A percentile compares a stretch with the other conserved stretches of the same genome.
phyloP scores from a whole-genome alignment of 2,329 filamentous ascomycete genomes.

The Colletotrichum viniferum region DNA sequence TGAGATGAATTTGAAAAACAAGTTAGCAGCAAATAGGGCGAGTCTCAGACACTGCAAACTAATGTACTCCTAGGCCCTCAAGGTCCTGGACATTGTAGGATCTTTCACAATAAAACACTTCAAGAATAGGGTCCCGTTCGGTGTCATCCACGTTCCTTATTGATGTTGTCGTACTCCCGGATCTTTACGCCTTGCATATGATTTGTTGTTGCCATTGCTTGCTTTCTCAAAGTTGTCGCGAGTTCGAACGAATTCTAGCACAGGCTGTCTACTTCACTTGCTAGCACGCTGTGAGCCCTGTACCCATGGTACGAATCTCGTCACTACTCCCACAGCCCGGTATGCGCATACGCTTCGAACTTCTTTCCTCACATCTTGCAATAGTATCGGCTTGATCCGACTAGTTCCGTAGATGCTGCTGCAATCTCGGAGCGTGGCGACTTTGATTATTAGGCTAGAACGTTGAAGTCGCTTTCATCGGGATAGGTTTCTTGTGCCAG shows the following conservation, averaged over 20 bases:
- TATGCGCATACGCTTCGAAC: neutral
- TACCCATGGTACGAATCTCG: neutral
- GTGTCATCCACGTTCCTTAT: neutral
- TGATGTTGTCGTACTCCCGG: neutral
- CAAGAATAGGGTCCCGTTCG: neutral
- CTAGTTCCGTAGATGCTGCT: neutral
- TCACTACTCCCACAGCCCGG: neutral
- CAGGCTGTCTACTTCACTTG: neutral
- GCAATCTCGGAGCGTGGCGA: neutral
- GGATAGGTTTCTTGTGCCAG: neutral
- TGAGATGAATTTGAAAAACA: neutral
- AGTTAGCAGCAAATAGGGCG: neutral
- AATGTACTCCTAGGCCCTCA: neutral
- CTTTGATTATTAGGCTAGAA: fast-evolving
- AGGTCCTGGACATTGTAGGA: neutral
- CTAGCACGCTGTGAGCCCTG: neutral
- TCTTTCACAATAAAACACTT: neutral
- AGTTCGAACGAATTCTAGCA: neutral
- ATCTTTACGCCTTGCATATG: neutral
- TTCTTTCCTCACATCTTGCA: fast-evolving
- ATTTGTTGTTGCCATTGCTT: neutral
- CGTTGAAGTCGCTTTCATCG: neutral
- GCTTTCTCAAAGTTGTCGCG: neutral
- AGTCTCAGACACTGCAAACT: neutral
- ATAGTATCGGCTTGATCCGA: neutral